Percentiles rank a stretch among this genome's conserved stretches.
These are phyloP conservation scores for Sarcocystis neurona DNA, from an alignment of 169 alveolate genomes.

Conservation along the genomic window DNA sequence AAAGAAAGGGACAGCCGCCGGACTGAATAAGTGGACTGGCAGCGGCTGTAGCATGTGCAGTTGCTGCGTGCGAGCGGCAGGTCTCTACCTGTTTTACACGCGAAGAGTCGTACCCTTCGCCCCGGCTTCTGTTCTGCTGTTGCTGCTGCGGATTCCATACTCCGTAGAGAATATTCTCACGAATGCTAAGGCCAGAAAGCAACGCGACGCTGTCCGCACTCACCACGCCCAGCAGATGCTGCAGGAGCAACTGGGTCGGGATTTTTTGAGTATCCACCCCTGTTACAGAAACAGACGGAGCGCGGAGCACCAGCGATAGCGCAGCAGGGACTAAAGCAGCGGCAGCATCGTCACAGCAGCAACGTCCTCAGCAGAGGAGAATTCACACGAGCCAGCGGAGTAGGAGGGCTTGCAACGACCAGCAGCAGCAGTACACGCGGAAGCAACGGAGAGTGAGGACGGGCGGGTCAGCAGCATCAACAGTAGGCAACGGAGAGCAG, in stretches of 20 bases:
- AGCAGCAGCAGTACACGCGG: too few species aligned
- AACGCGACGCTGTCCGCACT: conserved; percentile 38
- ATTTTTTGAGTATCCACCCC: conserved; percentile 35
- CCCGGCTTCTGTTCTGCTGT: not conserved
- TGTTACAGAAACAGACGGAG: conserved; percentile 1
- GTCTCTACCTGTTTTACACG: too few species aligned
- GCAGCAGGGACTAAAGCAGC: conserved; percentile 8
- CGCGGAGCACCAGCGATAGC: not conserved
- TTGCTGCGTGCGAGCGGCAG: too few species aligned
- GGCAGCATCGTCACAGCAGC: not conserved
- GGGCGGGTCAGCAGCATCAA: conserved; percentile 6
- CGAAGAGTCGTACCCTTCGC: too few species aligned
- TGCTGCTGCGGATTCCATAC: conserved; percentile 16
- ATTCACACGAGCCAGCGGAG: not conserved
- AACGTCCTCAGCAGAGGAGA: not conserved
- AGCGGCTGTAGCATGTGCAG: too few species aligned
- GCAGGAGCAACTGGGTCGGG: conserved; percentile 45
- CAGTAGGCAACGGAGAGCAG: not conserved
- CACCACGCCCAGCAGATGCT: conserved; percentile 43
- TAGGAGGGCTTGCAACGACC: too few species aligned
- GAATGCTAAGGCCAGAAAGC: conserved; percentile 19
- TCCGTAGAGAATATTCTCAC: conserved; percentile 35
- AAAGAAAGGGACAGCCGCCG: too few species aligned
- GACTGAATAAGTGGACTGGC: too few species aligned
- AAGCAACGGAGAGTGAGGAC: too few species aligned